phyloP scores from a whole-genome alignment of 768 basidiomycete genomes.

The Termitomyces sp. region DNA sequence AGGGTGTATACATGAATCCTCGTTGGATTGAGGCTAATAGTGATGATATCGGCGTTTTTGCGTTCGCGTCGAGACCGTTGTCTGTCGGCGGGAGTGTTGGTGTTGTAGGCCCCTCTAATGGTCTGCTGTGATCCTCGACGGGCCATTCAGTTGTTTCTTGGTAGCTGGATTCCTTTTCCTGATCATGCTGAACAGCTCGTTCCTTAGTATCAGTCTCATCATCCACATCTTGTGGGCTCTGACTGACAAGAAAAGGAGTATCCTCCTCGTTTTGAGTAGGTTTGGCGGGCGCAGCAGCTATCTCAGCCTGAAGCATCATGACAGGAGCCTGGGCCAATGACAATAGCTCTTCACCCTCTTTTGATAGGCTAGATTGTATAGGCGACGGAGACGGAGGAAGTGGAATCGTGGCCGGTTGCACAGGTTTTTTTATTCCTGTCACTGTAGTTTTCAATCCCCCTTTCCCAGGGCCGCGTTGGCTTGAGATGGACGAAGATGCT shows the following conservation, averaged over 20 bases:
- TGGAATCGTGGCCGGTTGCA: constrained; percentile 29
- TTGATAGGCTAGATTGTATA: constrained; percentile 3
- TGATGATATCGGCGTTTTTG: constrained; percentile 63
- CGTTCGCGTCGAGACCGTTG: constrained; percentile 1
- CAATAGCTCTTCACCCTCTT: not conserved
- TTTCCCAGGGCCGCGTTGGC: not conserved
- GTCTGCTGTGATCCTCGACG: not conserved
- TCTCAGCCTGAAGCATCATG: not conserved
- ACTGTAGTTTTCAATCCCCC: constrained; percentile 2
- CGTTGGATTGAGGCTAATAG: constrained; percentile 60
- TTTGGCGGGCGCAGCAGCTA: not conserved
- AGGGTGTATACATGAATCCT: constrained; percentile 65
- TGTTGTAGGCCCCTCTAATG: not conserved
- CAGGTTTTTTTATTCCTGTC: constrained; percentile 11
- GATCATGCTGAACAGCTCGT: not conserved
- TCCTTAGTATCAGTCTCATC: not conserved
- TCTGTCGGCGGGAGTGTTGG: constrained; percentile 6
- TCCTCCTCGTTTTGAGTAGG: not conserved
- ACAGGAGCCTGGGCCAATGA: not conserved
- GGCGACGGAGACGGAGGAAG: constrained; percentile 37
- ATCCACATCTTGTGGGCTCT: not conserved
- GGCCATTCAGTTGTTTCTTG: not conserved
- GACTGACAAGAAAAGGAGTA: not conserved
- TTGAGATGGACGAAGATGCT: not conserved
- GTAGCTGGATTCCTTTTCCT: not conserved